Conservation (phyloP, 116 monocot species). For the Trichopus zeylanicus region DNA sequence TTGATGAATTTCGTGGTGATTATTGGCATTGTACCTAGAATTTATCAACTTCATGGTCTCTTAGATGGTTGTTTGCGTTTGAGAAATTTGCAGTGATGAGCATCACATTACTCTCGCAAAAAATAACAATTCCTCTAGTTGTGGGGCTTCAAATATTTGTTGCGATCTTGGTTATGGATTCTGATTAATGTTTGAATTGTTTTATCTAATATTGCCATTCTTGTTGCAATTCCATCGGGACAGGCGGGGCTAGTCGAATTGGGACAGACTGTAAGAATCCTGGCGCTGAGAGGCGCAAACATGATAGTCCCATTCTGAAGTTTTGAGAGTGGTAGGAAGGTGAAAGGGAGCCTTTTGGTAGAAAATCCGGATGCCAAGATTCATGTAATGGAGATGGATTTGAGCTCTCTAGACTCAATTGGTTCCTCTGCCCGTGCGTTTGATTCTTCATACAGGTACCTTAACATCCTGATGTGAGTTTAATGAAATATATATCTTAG, state of each 20-base stretch:
- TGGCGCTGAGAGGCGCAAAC: conserved; percentile 68
- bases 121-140: no score
- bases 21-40: no score
- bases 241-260: conserved; percentile 74
- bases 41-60: no score
- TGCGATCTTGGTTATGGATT: no score
- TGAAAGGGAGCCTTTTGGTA: conserved; percentile 46
- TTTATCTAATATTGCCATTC: no score
- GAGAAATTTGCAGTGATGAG: no score
- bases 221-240: no score
- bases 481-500: neutral
- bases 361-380: conserved; percentile 49
- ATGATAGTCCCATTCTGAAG: conserved; percentile 53
- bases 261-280: conserved; percentile 73
- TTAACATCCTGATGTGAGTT: conserved; percentile 74
- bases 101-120: no score
- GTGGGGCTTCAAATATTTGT: no score
- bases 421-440: conserved; percentile 47
- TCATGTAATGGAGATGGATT: conserved; percentile 72
- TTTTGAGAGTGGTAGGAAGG: conserved; percentile 40
- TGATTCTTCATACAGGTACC: conserved; percentile 33
- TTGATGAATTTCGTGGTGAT: no score
- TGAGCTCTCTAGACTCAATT: conserved; percentile 67
- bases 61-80: no score
- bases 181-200: no score